A percentile compares a stretch with the other conserved stretches of the same genome.
Conservation (phyloP, 768 basidiomycete species). For the Boletus coccyginus region DNA sequence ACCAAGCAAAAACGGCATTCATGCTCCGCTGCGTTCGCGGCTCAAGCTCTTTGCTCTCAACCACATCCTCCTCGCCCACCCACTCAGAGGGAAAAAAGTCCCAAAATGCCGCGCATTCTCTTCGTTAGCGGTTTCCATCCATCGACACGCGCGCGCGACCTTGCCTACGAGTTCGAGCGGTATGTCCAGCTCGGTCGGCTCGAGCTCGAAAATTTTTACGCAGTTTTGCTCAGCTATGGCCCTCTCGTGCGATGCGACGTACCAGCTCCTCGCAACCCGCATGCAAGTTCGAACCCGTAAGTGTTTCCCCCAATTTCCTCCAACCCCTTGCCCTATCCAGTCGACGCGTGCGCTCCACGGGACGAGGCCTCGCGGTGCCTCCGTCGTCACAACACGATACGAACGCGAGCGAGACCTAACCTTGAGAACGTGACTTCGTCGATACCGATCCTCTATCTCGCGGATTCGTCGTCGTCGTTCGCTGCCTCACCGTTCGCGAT, state of each 20-base stretch:
- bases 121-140: conserved; percentile 87
- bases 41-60: conserved; percentile 18
- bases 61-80: conserved; percentile 20
- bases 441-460: conserved; percentile 31
- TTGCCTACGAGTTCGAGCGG: conserved; percentile 89
- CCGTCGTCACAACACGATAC: conserved; percentile 23
- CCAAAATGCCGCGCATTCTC: conserved; percentile 72
- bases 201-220: conserved; percentile 5
- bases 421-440: conserved; percentile 21
- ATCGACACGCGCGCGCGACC: conserved; percentile 76
- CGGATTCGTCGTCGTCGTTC: conserved; percentile 29
- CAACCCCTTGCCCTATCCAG: conserved; percentile 36
- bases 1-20: conserved; percentile 28
- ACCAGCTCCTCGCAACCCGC: conserved; percentile 78
- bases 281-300: conserved; percentile 79
- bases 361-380: conserved; percentile 26
- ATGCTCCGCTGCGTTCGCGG: conserved; percentile 28
- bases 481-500: conserved; percentile 22
- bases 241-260: conserved; percentile 87
- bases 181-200: conserved; percentile 28
- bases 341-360: conserved; percentile 37
- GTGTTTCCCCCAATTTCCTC: conserved; percentile 37
- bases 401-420: conserved; percentile 31
- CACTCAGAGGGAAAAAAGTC: conserved; percentile 1
- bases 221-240: conserved; percentile 57